These are phyloP conservation scores for Alternaria ethzedia DNA, from an alignment of 2,329 filamentous ascomycete genomes.

Conservation along the genomic window DNA sequence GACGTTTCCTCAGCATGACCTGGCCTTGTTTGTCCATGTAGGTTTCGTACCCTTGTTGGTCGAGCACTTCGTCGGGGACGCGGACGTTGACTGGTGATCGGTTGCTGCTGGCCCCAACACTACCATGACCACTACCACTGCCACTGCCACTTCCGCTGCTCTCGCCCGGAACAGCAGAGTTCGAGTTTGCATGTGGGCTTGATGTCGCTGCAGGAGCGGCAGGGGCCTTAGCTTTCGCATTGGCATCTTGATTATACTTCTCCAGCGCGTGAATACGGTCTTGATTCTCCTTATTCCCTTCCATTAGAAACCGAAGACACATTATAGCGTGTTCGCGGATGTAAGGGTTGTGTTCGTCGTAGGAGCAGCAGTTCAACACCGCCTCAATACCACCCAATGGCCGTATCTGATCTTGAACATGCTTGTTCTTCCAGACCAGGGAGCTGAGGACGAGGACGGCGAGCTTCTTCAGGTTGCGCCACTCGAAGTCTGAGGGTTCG, in stretches of 20 bases:
- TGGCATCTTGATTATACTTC: constrained; percentile 29
- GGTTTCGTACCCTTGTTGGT: constrained; percentile 58
- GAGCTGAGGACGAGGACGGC: constrained; percentile 90
- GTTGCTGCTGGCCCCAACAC: not conserved
- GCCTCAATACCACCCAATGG: constrained; percentile 85
- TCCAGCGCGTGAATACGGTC: constrained; percentile 71
- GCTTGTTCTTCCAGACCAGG: constrained; percentile 83
- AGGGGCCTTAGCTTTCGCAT: constrained; percentile 19
- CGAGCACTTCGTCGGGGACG: constrained; percentile 57
- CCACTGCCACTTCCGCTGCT: not conserved
- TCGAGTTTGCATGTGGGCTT: not conserved
- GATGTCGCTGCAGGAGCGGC: not conserved
- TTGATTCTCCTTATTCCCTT: constrained; percentile 75
- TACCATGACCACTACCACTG: not conserved
- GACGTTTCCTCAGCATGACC: constrained; percentile 55
- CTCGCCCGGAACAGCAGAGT: not conserved
- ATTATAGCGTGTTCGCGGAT: constrained; percentile 78
- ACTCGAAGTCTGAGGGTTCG: constrained; percentile 71
- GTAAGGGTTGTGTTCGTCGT: constrained; percentile 92
- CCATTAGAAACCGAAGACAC: constrained; percentile 64
- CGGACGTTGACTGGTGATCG: constrained; percentile 35
- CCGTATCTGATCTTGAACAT: constrained; percentile 87
- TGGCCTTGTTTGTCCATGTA: constrained; percentile 58
- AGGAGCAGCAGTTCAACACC: constrained; percentile 85
- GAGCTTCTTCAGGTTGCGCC: constrained; percentile 88